Evolutionary conservation across 2,329 filamentous ascomycete species (phyloP), one percentile per base, ranked within the genome.

Genomic region (Aspergillus oerlinghausenensis): DNA sequence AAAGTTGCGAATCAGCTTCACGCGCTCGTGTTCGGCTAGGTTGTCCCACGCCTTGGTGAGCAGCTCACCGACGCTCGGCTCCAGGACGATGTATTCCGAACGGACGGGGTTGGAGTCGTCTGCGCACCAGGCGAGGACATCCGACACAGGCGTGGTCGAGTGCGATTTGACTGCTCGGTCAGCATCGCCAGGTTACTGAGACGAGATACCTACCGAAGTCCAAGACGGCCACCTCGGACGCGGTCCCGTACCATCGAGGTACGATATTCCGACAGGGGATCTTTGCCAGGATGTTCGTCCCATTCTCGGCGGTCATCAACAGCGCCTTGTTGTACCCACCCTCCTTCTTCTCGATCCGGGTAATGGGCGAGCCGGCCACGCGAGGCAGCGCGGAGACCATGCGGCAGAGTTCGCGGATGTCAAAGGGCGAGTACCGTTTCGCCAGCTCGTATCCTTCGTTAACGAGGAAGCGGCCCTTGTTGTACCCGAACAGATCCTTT

Each of bases 41-140:
- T 56, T 49, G 11, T 57, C 62, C 71, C 70, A 75, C 7, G 62
- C 61, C 4, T 61, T 62, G 48, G 62, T 64, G 14, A 75, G 56
- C 47, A 68, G 65, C 45, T 49, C 50, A 1, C 70, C 71, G 19
- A 49, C 7, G 28, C 64, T 64, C 51, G 68, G 68, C 51, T 73
- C 70, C 63, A 72, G 69, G 9, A 75, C 58, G 25, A 74, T 72
- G 43, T 71, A 74, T 58, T 75, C 72, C 3, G 63, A 63, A 3
- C 66, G 65, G 11, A 73, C 60, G 9, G 67, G 64, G 26, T 73
- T 71, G 6, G 60, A 63, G 2, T 54, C 2, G 35, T 68, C 59
- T 4, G 61, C 61, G 49, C 56, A 61, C 67, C 66, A 72, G 3
- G 65, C 64, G 23, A 69, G 47, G 17, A 73, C 66, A 54, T 64